These are phyloP conservation scores for Leucocoprinus leucothites DNA, from an alignment of 768 basidiomycete genomes.

Conservation along the genomic window DNA sequence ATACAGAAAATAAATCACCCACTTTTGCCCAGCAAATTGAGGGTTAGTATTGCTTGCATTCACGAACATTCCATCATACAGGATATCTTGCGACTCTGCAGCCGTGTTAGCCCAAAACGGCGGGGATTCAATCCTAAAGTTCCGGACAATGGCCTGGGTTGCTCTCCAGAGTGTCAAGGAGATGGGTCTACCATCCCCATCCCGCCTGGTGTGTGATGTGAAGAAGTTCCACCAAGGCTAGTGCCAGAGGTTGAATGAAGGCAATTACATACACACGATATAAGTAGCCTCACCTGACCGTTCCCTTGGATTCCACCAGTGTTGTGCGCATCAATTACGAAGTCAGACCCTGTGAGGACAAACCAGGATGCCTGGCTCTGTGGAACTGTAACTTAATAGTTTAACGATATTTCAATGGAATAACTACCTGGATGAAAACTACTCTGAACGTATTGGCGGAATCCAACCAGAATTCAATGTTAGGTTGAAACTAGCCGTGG, in stretches of 20 bases:
- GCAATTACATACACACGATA: too few relatives aligned
- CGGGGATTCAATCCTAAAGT: constrained; percentile 51
- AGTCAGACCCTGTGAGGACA: constrained; percentile 54
- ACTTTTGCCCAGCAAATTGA: constrained; percentile 48
- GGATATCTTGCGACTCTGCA: constrained; percentile 42
- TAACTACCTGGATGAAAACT: constrained; percentile 59
- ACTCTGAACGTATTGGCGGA: constrained; percentile 53
- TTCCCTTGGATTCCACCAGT: constrained; percentile 58
- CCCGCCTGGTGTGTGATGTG: constrained; percentile 39
- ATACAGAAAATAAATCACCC: background rate
- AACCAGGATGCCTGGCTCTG: constrained; percentile 66
- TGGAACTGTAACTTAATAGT: too few relatives aligned
- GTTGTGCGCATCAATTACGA: constrained; percentile 52
- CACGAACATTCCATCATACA: constrained; percentile 56
- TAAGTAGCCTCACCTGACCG: constrained; percentile 37
- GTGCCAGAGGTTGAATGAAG: background rate
- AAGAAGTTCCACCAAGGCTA: constrained; percentile 61
- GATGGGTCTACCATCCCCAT: constrained; percentile 60
- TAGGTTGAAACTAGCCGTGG: constrained; percentile 42
- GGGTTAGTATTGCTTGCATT: constrained; percentile 58
- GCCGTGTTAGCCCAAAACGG: constrained; percentile 63
- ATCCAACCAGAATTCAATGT: constrained; percentile 56
- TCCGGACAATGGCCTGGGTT: constrained; percentile 35
- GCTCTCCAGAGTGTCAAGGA: constrained; percentile 48
- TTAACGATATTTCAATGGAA: too few relatives aligned